Evolutionary conservation across 1,284 basidiomycete species (phyloP).

Genomic region (Cryptococcus sp.): DNA sequence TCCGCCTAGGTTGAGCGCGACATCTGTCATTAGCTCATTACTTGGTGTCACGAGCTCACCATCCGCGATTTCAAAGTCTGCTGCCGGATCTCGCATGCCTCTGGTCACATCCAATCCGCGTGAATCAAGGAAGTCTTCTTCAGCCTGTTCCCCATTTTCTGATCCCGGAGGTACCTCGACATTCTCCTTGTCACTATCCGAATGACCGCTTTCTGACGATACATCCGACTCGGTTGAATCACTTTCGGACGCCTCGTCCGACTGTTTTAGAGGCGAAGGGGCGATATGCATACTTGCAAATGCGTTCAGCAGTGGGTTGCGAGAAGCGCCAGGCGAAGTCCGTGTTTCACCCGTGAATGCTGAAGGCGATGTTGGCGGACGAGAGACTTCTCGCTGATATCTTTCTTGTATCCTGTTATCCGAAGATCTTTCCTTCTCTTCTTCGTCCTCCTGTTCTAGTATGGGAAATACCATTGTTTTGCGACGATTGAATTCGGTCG

Average conservation of each 20-base stretch:
- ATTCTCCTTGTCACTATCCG: constrained; percentile 38
- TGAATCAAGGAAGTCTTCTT: not conserved
- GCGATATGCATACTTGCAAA: not conserved
- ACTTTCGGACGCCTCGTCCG: not conserved
- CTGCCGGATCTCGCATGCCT: not conserved
- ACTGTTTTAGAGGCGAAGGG: not conserved
- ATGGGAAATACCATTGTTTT: constrained; percentile 8
- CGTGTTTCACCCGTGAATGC: not conserved
- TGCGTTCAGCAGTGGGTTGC: not conserved
- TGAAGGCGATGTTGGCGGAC: not conserved
- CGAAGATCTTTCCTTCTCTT: not conserved
- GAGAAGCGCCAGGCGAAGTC: not conserved
- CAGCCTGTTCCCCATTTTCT: not conserved
- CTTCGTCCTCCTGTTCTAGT: not conserved
- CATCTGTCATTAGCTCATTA: constrained; percentile 5
- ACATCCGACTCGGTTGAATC: constrained; percentile 2
- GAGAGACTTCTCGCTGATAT: constrained; percentile 4
- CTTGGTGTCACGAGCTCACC: constrained; percentile 6
- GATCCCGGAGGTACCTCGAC: not conserved
- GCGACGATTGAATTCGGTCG: constrained; percentile 12
- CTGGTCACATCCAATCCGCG: not conserved
- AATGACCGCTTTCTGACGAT: constrained; percentile 7
- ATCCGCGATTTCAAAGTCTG: constrained; percentile 5
- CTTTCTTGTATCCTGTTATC: not conserved
- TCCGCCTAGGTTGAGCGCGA: constrained; percentile 34